phyloP scores from a whole-genome alignment of 805 yeast species.

The Myxozyma neotropica region DNA sequence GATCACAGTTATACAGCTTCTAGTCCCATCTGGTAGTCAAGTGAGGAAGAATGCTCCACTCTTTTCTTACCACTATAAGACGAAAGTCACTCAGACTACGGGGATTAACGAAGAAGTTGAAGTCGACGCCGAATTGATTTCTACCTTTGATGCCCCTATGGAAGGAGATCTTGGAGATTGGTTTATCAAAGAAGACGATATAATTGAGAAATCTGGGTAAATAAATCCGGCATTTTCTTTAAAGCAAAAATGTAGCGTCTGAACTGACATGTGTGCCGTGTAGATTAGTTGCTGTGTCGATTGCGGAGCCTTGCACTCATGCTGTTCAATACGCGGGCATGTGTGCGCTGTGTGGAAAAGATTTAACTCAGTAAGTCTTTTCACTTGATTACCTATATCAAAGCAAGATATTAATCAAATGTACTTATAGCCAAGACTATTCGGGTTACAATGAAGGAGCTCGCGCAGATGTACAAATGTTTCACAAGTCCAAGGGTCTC shows the following conservation, averaged over 20 bases:
- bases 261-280: conserved; percentile 18
- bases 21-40: conserved; percentile 49
- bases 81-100: conserved; percentile 48
- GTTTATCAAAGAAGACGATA: conserved; percentile 59
- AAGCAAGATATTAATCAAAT: not conserved
- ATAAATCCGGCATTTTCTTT: not conserved
- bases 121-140: conserved; percentile 45
- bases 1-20: conserved; percentile 58
- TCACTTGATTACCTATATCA: conserved; percentile 39
- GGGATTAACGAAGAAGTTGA: conserved; percentile 42
- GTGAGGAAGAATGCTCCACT: conserved; percentile 58
- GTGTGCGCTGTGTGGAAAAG: conserved; percentile 89
- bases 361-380: conserved; percentile 47
- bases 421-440: conserved; percentile 68
- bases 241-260: not conserved
- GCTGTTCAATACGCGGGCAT: conserved; percentile 92
- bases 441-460: conserved; percentile 67
- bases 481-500: conserved; percentile 83
- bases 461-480: conserved; percentile 82
- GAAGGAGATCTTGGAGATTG: conserved; percentile 66
- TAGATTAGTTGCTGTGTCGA: conserved; percentile 55
- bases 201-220: conserved; percentile 46
- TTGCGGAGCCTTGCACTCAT: conserved; percentile 86
- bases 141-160: conserved; percentile 75
- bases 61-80: conserved; percentile 67